phyloP scores from a whole-genome alignment of 805 yeast genomes.

The Sugiyamaella chiloensis region DNA sequence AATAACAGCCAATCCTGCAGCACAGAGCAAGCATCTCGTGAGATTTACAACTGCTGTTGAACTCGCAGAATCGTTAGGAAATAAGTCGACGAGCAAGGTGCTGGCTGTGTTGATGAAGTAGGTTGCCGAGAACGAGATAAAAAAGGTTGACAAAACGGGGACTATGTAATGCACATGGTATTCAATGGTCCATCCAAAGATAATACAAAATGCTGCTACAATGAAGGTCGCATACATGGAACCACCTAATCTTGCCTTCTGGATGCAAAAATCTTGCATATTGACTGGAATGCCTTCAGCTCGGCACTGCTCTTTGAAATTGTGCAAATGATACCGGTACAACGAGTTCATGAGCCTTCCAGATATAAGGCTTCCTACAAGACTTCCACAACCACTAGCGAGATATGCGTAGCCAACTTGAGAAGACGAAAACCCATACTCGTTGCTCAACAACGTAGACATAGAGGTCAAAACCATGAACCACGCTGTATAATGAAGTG shows the following conservation, averaged over 20 bases:
- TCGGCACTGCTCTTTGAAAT: slow-evolving; percentile 22
- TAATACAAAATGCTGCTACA: slow-evolving; percentile 41
- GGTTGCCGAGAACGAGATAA: slow-evolving; percentile 57
- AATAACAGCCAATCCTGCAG: slow-evolving; percentile 65
- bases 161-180: slow-evolving; percentile 47
- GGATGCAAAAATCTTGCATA: slow-evolving; percentile 50
- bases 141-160: slow-evolving; percentile 51
- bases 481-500: slow-evolving; percentile 68
- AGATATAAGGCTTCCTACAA: slow-evolving; percentile 54
- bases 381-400: slow-evolving; percentile 68
- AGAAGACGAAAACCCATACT: slow-evolving; percentile 51
- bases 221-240: slow-evolving; percentile 43
- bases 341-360: slow-evolving; percentile 47
- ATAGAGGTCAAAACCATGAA: slow-evolving; percentile 60
- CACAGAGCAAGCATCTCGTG: slow-evolving; percentile 68
- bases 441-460: slow-evolving; percentile 43
- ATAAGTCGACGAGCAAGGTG: slow-evolving; percentile 72
- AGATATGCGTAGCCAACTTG: slow-evolving; percentile 69
- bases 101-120: slow-evolving; percentile 51
- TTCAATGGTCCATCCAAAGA: slow-evolving; percentile 74
- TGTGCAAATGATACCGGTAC: slow-evolving; percentile 9
- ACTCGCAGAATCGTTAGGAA: slow-evolving; percentile 67
- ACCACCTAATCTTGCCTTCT: slow-evolving; percentile 52
- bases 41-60: slow-evolving; percentile 72
- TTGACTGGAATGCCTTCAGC: slow-evolving; percentile 27